Percentiles rank a stretch among this genome's conserved stretches.
Evolutionary conservation across 2,329 filamentous ascomycete genomes (phyloP).

Genomic region (Talaromyces amestolkiae): DNA sequence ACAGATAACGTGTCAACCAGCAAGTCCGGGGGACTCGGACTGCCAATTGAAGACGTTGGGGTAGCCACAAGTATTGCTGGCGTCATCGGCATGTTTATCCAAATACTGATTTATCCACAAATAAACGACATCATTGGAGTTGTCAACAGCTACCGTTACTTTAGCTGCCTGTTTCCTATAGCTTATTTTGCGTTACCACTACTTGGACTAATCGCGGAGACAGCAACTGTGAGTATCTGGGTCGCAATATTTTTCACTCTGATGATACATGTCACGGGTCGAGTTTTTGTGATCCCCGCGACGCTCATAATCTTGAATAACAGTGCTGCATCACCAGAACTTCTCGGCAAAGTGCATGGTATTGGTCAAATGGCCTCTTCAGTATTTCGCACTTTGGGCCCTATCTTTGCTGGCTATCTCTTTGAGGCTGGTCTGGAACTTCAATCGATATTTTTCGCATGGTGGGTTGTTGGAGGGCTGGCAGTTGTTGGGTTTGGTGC

Average conservation of each 20-base stretch:
- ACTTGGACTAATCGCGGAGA: constrained; percentile 64
- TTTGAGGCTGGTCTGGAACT: constrained; percentile 55
- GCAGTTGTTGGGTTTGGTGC: constrained; percentile 58
- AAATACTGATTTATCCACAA: constrained; percentile 67
- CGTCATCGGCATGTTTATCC: constrained; percentile 68
- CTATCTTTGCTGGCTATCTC: constrained; percentile 55
- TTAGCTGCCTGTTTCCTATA: constrained; percentile 67
- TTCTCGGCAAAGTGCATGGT: constrained; percentile 59
- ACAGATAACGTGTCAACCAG: constrained; percentile 27
- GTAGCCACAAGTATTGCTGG: constrained; percentile 73
- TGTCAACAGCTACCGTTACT: constrained; percentile 64
- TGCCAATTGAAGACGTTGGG: constrained; percentile 68
- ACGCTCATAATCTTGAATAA: constrained; percentile 62
- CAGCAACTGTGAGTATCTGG: constrained; percentile 57
- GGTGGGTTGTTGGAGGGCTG: constrained; percentile 56
- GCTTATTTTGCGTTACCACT: constrained; percentile 71
- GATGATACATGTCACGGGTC: constrained; percentile 66
- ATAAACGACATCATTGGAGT: constrained; percentile 67
- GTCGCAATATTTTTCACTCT: constrained; percentile 62
- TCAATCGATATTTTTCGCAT: constrained; percentile 56
- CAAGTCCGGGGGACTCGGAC: constrained; percentile 62
- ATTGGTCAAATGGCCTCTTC: constrained; percentile 57
- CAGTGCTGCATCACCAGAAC: constrained; percentile 57
- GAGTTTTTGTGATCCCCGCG: constrained; percentile 66
- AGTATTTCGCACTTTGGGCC: constrained; percentile 57